Percentiles rank a stretch among this genome's conserved stretches.
Evolutionary conservation across 306 rosid species (phyloP).

Genomic region (Elaeagnus macrophylla): DNA sequence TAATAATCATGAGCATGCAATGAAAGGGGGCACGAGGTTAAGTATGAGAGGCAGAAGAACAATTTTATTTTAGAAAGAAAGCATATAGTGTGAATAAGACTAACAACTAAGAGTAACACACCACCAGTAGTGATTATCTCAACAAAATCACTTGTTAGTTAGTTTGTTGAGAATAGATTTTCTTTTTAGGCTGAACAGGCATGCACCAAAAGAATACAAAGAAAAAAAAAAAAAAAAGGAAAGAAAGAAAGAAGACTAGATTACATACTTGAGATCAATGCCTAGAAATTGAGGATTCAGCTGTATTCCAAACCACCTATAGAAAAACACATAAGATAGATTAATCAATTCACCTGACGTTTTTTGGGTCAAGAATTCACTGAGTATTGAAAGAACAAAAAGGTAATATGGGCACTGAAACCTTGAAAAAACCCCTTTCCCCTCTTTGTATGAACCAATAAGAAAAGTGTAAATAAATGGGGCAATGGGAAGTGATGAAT

Average conservation of each 20-base stretch:
- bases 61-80: background rate
- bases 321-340: constrained; percentile 19
- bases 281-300: constrained; percentile 84
- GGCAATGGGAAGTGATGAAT: too few relatives aligned
- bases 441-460: background rate
- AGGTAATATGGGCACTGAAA: constrained; percentile 1
- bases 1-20: background rate
- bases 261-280: constrained; percentile 94
- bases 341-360: constrained; percentile 12
- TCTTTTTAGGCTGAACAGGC: background rate
- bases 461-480: background rate
- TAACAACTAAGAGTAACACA: too few relatives aligned
- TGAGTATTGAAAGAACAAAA: too few relatives aligned
- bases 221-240: constrained; percentile 7
- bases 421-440: background rate
- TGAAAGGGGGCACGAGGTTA: background rate
- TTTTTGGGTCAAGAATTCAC: too few relatives aligned
- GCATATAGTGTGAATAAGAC: background rate
- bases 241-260: constrained; percentile 17
- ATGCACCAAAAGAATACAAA: background rate
- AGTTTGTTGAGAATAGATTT: background rate
- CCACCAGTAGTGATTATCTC: background rate
- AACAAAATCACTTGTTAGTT: background rate
- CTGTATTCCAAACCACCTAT: constrained; percentile 97
- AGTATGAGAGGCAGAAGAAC: background rate